These are phyloP conservation scores for Vaccinium corymbosum DNA, from an alignment of 148 eudicot species.

Conservation along the genomic window DNA sequence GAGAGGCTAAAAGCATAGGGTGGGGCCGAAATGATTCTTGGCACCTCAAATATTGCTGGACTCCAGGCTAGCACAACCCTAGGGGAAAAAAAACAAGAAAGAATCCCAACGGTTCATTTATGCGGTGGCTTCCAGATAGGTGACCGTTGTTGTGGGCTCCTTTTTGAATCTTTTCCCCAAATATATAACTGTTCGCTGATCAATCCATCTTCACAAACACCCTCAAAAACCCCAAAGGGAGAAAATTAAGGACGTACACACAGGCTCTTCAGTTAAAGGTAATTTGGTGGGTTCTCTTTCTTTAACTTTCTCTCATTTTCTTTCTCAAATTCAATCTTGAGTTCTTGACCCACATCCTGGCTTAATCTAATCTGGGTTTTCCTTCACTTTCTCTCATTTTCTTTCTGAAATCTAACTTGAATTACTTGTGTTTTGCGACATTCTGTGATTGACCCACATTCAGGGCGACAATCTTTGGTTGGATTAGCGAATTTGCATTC, in stretches of 20 bases:
- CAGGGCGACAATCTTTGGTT: background rate
- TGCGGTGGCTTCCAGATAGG: constrained; percentile 17
- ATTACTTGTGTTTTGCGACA: background rate
- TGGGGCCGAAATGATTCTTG: constrained; percentile 16
- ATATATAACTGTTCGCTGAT: constrained; percentile 34
- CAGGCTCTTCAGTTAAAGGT: background rate
- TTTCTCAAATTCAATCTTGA: background rate
- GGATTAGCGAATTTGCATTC: background rate
- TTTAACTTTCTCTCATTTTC: background rate
- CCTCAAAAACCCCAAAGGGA: background rate
- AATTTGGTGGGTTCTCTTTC: constrained; percentile 3
- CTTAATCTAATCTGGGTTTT: background rate
- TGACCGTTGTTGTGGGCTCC: constrained; percentile 15
- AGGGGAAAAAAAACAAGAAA: background rate
- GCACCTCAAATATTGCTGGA: constrained; percentile 9
- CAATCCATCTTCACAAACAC: background rate
- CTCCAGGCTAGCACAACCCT: constrained; percentile 19
- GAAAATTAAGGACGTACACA: background rate
- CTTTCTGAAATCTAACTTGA: background rate
- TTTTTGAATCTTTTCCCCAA: constrained; percentile 14
- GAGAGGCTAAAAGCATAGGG: background rate
- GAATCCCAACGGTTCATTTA: constrained; percentile 16
- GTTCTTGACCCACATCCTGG: no score
- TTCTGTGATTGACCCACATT: background rate
- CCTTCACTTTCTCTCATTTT: background rate